phyloP scores from a whole-genome alignment of 2,329 filamentous ascomycete species.

The Exophiala phaeomuriformis region DNA sequence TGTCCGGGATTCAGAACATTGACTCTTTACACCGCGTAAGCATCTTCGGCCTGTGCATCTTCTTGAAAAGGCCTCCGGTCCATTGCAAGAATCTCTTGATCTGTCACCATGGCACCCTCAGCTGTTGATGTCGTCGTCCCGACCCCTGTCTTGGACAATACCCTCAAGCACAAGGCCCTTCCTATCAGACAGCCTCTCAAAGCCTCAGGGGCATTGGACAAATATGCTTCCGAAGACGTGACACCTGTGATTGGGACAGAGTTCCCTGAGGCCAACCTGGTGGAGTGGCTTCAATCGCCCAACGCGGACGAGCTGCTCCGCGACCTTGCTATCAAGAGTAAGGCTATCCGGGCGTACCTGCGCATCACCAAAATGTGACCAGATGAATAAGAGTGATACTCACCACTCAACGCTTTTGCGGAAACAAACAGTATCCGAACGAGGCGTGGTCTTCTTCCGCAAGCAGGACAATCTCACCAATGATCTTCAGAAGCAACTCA shows the following conservation, averaged over 20 bases:
- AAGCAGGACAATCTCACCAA: slow-evolving; percentile 55
- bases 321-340: slow-evolving; percentile 61
- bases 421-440: slow-evolving; percentile 40
- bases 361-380: not conserved
- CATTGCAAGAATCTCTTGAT: not conserved
- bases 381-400: not conserved
- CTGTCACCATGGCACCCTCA: slow-evolving; percentile 7
- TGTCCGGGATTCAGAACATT: not conserved
- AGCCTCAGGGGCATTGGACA: slow-evolving; percentile 36
- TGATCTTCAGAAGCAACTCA: slow-evolving; percentile 59
- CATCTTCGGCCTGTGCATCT: too few relatives aligned
- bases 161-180: slow-evolving; percentile 5
- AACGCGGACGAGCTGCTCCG: slow-evolving; percentile 59
- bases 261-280: slow-evolving; percentile 31
- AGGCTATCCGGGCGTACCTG: slow-evolving; percentile 20
- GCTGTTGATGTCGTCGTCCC: not conserved
- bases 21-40: not conserved
- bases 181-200: slow-evolving; percentile 30
- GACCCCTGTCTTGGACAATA: not conserved
- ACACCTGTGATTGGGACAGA: slow-evolving; percentile 48
- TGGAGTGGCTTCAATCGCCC: slow-evolving; percentile 50
- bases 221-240: slow-evolving; percentile 42
- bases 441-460: slow-evolving; percentile 56
- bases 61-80: too few relatives aligned
- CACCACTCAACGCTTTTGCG: not conserved